Percentiles rank a stretch among this genome's conserved stretches.
These are phyloP conservation scores for Ophiostoma piceae DNA, from an alignment of 2,329 filamentous ascomycete genomes.

Conservation along the genomic window DNA sequence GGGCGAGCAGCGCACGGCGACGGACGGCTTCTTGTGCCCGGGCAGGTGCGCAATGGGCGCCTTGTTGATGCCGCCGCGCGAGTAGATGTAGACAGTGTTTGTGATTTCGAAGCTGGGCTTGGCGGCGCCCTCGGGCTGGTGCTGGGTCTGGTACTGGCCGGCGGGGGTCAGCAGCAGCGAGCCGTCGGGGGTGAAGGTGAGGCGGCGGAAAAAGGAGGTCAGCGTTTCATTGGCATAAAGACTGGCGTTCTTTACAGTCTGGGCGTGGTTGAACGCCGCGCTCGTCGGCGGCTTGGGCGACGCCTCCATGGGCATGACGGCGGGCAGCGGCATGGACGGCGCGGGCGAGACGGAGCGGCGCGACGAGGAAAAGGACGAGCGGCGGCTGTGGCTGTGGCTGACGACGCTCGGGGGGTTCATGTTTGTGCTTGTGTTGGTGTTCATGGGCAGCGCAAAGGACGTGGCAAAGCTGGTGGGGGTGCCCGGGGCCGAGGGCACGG, in stretches of 20 bases:
- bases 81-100: constrained; percentile 98
- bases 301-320: constrained; percentile 87
- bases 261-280: constrained; percentile 29
- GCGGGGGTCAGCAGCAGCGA: constrained; percentile 90
- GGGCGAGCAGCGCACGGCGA: constrained; percentile 91
- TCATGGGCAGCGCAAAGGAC: constrained; percentile 87
- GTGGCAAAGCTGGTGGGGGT: constrained; percentile 86
- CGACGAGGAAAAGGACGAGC: constrained; percentile 87
- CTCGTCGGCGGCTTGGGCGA: constrained; percentile 71
- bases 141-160: constrained; percentile 84
- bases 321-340: constrained; percentile 86
- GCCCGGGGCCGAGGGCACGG: constrained; percentile 82
- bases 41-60: constrained; percentile 91
- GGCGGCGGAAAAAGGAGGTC: constrained; percentile 89
- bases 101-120: constrained; percentile 80
- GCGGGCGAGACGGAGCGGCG: constrained; percentile 88
- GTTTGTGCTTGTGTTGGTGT: constrained; percentile 47
- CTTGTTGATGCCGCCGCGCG: constrained; percentile 90
- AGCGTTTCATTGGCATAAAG: constrained; percentile 96
- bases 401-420: constrained; percentile 93
- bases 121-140: constrained; percentile 53
- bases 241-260: constrained; percentile 74
- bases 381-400: constrained; percentile 83
- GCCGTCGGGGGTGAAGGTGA: constrained; percentile 93
- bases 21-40: constrained; percentile 95